Base-by-base conservation (phyloP, 495 filamentous ascomycete genomes). In the Oleoguttula mirabilis region DNA sequence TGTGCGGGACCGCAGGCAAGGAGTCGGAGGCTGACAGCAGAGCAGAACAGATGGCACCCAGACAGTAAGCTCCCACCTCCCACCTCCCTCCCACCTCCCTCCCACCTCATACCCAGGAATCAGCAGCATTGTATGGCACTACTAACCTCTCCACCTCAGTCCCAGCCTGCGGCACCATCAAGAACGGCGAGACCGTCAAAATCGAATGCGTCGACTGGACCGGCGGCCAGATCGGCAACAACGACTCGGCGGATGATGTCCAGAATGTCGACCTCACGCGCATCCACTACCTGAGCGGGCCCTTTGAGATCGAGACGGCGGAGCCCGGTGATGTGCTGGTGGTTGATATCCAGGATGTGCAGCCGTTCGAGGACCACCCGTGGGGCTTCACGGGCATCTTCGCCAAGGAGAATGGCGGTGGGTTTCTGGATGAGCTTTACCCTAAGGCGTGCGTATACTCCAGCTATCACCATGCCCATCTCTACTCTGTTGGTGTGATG, bases 361-460 rank as follows among this genome's bases (percentile, higher is more conserved):
- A 95, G 59, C 88, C 88, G 6, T 79, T 92, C 50, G 67, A 87
- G 54, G 77, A 90, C 11, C 72, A 79, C 50, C 87, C 86, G 0
- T 95, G 88, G 88, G 88, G 88, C 2, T 94, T 94, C 52, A 84
- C 80, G 2, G 88, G 88, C 0, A 67, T 96, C 1, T 94, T 96
- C 55, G 69, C 80, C 35, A 75, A 72, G 43, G 61, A 76, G 7
- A 96, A 96, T 56, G 88, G 88, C 0, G 88, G 88, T 7, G 88
- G 88, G 0, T 94, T 94, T 50, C 64, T 94, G 15, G 88, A 96
- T 60, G 85, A 93, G 56, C 66, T 84, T 10, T 96, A 92, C 55
- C 88, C 88, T 0, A 76, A 85, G 7, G 72, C 84, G 76, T 81
- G 63, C 16, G 71, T 54, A 14, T 1, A 25, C 3, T n/a, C 25